Evolutionary conservation across 2,329 filamentous ascomycete species (phyloP).

Genomic region (Sarocladium brachiariae): DNA sequence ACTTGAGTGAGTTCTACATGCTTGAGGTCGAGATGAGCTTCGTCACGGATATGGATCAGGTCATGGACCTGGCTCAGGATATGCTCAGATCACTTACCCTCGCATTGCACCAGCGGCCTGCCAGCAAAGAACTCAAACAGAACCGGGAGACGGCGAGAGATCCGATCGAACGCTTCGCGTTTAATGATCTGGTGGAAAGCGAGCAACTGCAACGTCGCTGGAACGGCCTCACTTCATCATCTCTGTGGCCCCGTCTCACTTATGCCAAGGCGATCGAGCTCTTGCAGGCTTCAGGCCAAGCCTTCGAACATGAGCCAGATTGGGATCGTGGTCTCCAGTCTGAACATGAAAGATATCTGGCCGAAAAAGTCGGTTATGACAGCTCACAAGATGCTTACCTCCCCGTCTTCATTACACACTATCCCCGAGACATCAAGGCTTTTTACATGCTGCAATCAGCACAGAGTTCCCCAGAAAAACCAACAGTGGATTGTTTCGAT

Average conservation of each 20-base stretch:
- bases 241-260: slow-evolving; percentile 70
- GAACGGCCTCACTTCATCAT: slow-evolving; percentile 51
- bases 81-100: slow-evolving; percentile 55
- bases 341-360: slow-evolving; percentile 88
- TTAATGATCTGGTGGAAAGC: slow-evolving; percentile 35
- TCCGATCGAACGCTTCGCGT: slow-evolving; percentile 34
- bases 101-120: slow-evolving; percentile 32
- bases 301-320: slow-evolving; percentile 61
- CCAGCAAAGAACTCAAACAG: slow-evolving; percentile 36
- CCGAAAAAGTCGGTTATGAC: slow-evolving; percentile 52
- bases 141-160: slow-evolving; percentile 23
- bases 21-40: slow-evolving; percentile 88
- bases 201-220: slow-evolving; percentile 59
- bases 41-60: slow-evolving; percentile 56
- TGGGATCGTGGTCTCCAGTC: slow-evolving; percentile 75
- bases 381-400: slow-evolving; percentile 38
- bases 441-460: slow-evolving; percentile 59
- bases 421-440: slow-evolving; percentile 81
- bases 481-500: slow-evolving; percentile 84
- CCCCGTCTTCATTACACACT: slow-evolving; percentile 89
- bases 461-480: slow-evolving; percentile 21
- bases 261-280: slow-evolving; percentile 71
- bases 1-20: slow-evolving; percentile 99
- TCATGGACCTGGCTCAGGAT: slow-evolving; percentile 77
- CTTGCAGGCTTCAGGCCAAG: slow-evolving; percentile 52